Conservation (phyloP, 2,329 filamentous ascomycete species). For the Epichloe gansuensis region DNA sequence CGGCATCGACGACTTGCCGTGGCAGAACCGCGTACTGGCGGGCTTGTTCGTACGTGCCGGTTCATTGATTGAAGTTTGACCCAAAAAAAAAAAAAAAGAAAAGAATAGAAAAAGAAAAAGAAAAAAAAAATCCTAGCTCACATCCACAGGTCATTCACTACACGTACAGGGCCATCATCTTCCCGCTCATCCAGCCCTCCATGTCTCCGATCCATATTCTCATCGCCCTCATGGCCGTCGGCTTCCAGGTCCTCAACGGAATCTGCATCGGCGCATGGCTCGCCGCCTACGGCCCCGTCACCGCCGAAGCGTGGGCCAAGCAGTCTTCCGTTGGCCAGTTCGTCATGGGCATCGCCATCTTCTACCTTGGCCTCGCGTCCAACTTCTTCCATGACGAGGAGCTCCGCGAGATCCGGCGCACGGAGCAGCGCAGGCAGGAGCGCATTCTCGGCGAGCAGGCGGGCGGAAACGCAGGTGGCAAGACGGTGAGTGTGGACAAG, state of each 20-base stretch:
- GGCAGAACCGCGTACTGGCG: conserved; percentile 66
- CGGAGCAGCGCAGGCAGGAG: conserved; percentile 47
- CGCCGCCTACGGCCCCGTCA: conserved; percentile 62
- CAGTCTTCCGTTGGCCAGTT: conserved; percentile 34
- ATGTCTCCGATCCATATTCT: conserved; percentile 78
- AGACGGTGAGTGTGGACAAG: conserved; percentile 40
- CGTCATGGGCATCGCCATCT: conserved; percentile 56
- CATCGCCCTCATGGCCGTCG: conserved; percentile 50
- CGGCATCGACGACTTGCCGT: conserved; percentile 49
- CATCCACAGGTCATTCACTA: conserved; percentile 62
- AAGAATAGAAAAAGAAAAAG: too few relatives aligned
- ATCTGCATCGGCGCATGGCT: conserved; percentile 69
- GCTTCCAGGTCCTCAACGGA: conserved; percentile 74
- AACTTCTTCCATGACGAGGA: conserved; percentile 89
- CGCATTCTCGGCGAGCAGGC: conserved; percentile 21
- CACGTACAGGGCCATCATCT: conserved; percentile 73
- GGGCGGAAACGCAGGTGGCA: conserved; percentile 17
- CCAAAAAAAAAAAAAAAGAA: not conserved
- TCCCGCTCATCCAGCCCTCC: conserved; percentile 71
- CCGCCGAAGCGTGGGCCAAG: conserved; percentile 34
- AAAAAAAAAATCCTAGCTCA: not conserved
- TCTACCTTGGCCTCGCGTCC: conserved; percentile 59
- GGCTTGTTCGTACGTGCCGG: conserved; percentile 44
- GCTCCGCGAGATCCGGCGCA: conserved; percentile 71
- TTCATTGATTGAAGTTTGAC: conserved; percentile 4